Base-by-base conservation (phyloP, 192 early-diverging fungal species). In the Podila epicladia region DNA sequence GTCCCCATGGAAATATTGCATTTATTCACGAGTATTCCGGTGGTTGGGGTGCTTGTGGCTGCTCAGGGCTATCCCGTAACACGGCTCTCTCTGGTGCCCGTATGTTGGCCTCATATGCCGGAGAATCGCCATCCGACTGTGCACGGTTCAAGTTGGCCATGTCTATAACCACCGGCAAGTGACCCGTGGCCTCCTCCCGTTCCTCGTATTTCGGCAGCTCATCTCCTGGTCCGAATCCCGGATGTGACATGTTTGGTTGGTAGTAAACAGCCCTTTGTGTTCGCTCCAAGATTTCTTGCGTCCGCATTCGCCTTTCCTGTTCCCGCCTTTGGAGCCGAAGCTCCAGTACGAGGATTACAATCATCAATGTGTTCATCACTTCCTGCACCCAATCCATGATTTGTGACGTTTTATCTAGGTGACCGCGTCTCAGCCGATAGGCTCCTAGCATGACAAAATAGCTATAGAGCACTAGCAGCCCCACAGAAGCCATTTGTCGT, bases 331-430 rank as follows among this genome's bases (percentile, higher is more conserved):
- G 64, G 12, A 65, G n/a, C 24, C 64, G 22, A 15, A 20, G 20
- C 6, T 65, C 64, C 2, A 65, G 3, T 13, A 32, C 22, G 0
- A 65, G 29, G n/a, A 65, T 9, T 9, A 51, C 9, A 13, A 32
- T 45, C 64, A 65, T 51, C 20, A 51, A 2, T 9, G 49, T 3
- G 29, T 51, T 65, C 64, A 65, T 28, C 22, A 51, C 41, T 5
- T 49, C n/a, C 15, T 26, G 28, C 29, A 65, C 64, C 64, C 64
- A 65, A 17, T 24, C 64, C 41, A 65, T 53, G 13, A 65, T 22
- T 8, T 24, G 53, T 5, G 53, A n/a, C 1, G n/a, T 26, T 26
- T 48, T 48, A 29, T 32, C 45, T 17, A 19, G 19, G 2, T 26
- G n/a, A 1, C 19, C 12, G 22, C 24, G 22, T 13, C 9, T 5